A percentile compares a stretch with the other conserved stretches of the same genome.
phyloP scores from a whole-genome alignment of 352 stramenopile species.

The Phytophthora sp. region DNA sequence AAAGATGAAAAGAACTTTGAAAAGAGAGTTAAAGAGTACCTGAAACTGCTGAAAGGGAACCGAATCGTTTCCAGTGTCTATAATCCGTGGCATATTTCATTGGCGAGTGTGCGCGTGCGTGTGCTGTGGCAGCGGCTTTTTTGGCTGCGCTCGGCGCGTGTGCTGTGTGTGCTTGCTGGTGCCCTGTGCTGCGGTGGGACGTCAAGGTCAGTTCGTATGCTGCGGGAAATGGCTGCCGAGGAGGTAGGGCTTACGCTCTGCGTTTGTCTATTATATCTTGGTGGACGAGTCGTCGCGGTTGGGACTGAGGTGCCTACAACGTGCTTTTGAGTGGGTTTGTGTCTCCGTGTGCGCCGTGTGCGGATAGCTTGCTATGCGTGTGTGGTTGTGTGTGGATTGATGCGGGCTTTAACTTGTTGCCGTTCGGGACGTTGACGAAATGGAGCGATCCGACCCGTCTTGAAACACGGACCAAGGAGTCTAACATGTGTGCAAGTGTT shows the following conservation, averaged over 20 bases:
- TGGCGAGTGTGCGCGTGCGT: slow-evolving; percentile 21
- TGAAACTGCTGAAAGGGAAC: slow-evolving; percentile 89
- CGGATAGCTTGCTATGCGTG: slow-evolving; percentile 28
- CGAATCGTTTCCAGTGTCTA: slow-evolving; percentile 60
- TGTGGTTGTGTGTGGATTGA: slow-evolving; percentile 16
- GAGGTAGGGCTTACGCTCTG: too few species aligned
- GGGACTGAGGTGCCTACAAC: slow-evolving; percentile 36
- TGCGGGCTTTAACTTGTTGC: slow-evolving; percentile 17
- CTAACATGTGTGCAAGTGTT: too few species aligned
- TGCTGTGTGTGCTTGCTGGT: slow-evolving; percentile 25
- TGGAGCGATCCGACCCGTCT: slow-evolving; percentile 68
- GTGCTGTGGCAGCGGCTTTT: slow-evolving; percentile 5
- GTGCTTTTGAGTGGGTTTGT: slow-evolving; percentile 23
- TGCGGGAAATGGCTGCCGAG: slow-evolving; percentile 28
- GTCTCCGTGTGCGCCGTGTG: slow-evolving; percentile 17
- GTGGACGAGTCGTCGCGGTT: slow-evolving; percentile 26
- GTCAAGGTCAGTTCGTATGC: slow-evolving; percentile 32
- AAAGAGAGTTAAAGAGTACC: slow-evolving; percentile 93
- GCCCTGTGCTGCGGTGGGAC: slow-evolving; percentile 27
- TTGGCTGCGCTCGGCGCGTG: slow-evolving; percentile 13
- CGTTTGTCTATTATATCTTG: slow-evolving; percentile 33
- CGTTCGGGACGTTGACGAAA: slow-evolving; percentile 70
- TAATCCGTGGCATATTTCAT: slow-evolving; percentile 34
- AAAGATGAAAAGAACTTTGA: slow-evolving; percentile 89
- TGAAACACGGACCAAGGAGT: slow-evolving; percentile 90